Evolutionary conservation across 176 grass and related monocot species (phyloP).

Genomic region (Oryza glaberrima): DNA sequence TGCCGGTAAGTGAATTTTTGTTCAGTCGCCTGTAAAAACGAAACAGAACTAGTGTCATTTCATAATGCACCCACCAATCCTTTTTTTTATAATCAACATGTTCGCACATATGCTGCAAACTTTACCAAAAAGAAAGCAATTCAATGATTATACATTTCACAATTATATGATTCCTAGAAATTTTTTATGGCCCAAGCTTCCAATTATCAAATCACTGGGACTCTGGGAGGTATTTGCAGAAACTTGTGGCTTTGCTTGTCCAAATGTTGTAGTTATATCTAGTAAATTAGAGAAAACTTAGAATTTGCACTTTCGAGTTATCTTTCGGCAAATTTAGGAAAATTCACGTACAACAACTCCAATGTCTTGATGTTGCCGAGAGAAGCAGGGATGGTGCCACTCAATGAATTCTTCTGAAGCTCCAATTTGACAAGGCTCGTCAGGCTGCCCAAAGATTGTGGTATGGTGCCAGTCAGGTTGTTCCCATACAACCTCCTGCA

Average conservation of each 20-base stretch:
- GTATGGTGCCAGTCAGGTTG: constrained; percentile 36
- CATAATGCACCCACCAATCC: not conserved
- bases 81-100: not conserved
- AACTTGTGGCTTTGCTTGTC: not conserved
- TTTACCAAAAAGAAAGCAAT: not conserved
- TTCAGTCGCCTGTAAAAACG: constrained; percentile 29
- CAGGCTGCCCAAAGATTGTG: constrained; percentile 28
- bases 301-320: not conserved
- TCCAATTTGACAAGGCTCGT: constrained; percentile 15
- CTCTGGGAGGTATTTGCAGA: not conserved
- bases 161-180: not conserved
- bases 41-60: not conserved
- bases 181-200: too few relatives aligned
- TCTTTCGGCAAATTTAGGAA: not conserved
- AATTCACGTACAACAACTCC: constrained; percentile 30
- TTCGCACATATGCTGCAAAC: not conserved
- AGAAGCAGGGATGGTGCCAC: constrained; percentile 29
- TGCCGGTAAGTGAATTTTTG: constrained; percentile 24
- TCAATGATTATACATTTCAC: not conserved
- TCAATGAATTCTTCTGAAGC: constrained; percentile 36
- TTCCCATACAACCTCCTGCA: constrained; percentile 40
- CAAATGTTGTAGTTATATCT: not conserved
- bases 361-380: constrained; percentile 45
- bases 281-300: not conserved
- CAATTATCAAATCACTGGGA: not conserved